phyloP scores from a whole-genome alignment of 1,284 basidiomycete species.

The Cronartium quercuum region DNA sequence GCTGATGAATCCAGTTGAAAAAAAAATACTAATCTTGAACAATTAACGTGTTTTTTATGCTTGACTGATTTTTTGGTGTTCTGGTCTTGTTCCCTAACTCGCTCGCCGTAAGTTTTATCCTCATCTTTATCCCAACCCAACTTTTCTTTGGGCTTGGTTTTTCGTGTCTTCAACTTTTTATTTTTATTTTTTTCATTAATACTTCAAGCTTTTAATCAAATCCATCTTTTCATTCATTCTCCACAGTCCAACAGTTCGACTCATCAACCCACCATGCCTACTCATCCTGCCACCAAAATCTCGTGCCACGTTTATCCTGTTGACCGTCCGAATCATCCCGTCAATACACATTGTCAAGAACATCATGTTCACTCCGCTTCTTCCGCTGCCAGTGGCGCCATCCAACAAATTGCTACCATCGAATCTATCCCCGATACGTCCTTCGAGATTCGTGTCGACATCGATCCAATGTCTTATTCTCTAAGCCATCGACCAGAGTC shows the following conservation, averaged over 20 bases:
- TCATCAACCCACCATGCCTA: background rate
- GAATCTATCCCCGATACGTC: conserved; percentile 11
- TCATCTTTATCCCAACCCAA: too few relatives aligned
- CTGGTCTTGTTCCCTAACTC: too few relatives aligned
- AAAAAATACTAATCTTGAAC: too few relatives aligned
- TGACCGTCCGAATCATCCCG: conserved; percentile 8
- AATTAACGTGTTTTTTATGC: too few relatives aligned
- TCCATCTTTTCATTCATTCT: background rate
- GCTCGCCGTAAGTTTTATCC: too few relatives aligned
- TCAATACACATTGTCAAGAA: conserved; percentile 3
- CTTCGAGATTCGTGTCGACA: conserved; percentile 14
- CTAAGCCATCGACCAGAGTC: conserved; percentile 3
- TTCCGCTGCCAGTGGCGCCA: conserved; percentile 3
- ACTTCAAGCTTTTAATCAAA: background rate
- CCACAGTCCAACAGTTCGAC: background rate
- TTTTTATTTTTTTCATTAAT: too few relatives aligned
- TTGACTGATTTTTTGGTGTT: too few relatives aligned
- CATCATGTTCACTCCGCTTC: conserved; percentile 15
- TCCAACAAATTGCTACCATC: conserved; percentile 19
- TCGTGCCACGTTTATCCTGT: conserved; percentile 11
- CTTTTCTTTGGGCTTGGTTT: background rate
- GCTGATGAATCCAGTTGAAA: too few relatives aligned
- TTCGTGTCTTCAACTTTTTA: background rate
- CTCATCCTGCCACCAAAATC: background rate
- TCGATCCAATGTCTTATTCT: conserved; percentile 11